Percentiles rank a stretch among this genome's conserved stretches.
Conservation (phyloP, 2,329 filamentous ascomycete species). For the Fusarium pilosicola region DNA sequence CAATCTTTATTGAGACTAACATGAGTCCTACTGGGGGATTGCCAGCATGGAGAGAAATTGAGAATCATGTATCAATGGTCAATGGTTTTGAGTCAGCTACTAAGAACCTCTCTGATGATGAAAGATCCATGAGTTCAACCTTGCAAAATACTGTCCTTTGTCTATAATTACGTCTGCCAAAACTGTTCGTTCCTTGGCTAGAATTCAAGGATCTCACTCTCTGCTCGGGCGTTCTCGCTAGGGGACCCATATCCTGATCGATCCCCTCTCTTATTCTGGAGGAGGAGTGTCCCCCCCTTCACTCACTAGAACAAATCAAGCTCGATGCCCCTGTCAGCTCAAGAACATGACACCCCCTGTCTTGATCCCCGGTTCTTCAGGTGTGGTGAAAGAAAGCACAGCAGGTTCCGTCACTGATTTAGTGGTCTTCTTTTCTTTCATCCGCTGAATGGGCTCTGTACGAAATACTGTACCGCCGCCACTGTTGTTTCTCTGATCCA, state of each 20-base stretch:
- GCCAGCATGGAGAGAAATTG: background rate
- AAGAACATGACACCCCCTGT: slow-evolving; percentile 14
- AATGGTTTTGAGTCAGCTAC: background rate
- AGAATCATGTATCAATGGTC: slow-evolving; percentile 3
- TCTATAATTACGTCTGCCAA: slow-evolving; percentile 3
- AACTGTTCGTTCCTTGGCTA: slow-evolving; percentile 10
- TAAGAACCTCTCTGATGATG: background rate
- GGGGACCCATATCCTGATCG: slow-evolving; percentile 8
- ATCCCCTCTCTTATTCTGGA: slow-evolving; percentile 19
- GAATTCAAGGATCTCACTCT: background rate
- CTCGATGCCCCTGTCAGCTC: slow-evolving; percentile 14
- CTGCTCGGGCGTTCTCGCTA: background rate
- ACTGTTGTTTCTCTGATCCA: slow-evolving; percentile 21
- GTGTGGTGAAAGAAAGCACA: slow-evolving; percentile 4
- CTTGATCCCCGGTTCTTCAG: slow-evolving; percentile 19
- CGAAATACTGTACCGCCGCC: slow-evolving; percentile 26
- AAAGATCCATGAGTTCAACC: background rate
- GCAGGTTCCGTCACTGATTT: background rate
- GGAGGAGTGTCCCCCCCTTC: slow-evolving; percentile 3
- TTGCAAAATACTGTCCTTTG: background rate
- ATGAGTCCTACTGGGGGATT: background rate
- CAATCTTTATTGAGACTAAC: background rate
- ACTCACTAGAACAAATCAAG: slow-evolving; percentile 19
- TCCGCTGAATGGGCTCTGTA: background rate
- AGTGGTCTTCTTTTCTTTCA: background rate